Evolutionary conservation across 352 stramenopile genomes (phyloP), one percentile per base, ranked within the genome.

Genomic region (Globisporangium middletonii): DNA sequence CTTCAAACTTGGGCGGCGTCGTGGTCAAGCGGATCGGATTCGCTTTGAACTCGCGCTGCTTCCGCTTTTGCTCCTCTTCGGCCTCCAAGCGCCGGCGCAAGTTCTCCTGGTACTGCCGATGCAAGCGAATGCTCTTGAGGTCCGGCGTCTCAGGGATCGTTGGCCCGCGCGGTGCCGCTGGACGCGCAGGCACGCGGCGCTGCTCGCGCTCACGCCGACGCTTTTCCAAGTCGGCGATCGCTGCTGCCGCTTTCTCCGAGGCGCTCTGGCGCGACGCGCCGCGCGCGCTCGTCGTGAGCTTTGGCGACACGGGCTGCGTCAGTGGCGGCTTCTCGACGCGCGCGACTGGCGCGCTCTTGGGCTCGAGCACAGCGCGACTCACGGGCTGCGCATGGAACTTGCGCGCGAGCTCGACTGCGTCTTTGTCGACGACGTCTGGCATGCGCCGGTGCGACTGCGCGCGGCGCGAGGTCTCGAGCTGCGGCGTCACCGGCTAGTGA

Each of bases 361-460:
- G 55, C 46, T 82, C 67, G 16, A 92, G 60, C 41, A 92, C 77
- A 15, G 61, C 70, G 27, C 70, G 69, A 42, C 75, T 82, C 23
- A 94, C 62, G n/a, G 83, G 81, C 4, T 72, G 63, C 33, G 81
- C 81, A 38, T 90, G 83, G 57, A 94, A 94, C 54, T 94, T 89
- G 45, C 77, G 84, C 15, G 74, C 65, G 54, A 94, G 51, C 53
- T 94, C 83, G 50, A 89, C 71, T 0, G 68, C 76, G 47, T 94
- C 83, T 52, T 88, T 70, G 58, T 94, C 78, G n/a, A 79, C 61
- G 30, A 80, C 56, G 18, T 87, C 71, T 9, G 86, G 52, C 3
- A 77, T 73, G 48, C 78, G 78, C 35, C 77, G 81, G 55, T 87
- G 75, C 3, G 69, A 62, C 45, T 77, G 67, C 0, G 75, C 83